Evolutionary conservation across 345 rosid species (phyloP).

Genomic region (Erysimum cheiranthoides): DNA sequence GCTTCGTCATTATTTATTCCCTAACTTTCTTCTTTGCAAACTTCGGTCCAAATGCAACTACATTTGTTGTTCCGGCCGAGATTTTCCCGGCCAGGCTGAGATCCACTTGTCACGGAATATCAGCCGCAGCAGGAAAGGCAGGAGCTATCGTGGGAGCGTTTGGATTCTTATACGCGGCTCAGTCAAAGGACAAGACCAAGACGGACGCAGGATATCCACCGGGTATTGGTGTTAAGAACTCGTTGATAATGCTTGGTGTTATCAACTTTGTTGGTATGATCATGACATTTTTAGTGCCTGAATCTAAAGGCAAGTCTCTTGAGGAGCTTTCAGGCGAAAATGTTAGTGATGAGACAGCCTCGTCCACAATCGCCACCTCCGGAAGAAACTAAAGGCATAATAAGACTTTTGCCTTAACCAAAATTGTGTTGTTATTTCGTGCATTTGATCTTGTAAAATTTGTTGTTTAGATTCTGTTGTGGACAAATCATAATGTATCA

Average conservation of each 20-base stretch:
- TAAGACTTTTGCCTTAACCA: not conserved
- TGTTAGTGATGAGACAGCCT: slow-evolving; percentile 42
- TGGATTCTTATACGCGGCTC: slow-evolving; percentile 60
- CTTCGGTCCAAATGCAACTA: slow-evolving; percentile 66
- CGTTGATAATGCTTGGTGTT: slow-evolving; percentile 52
- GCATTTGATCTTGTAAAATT: not conserved
- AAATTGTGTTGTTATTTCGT: not conserved
- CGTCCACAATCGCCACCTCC: not conserved
- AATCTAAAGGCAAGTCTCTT: slow-evolving; percentile 60
- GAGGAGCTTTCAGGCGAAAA: slow-evolving; percentile 60
- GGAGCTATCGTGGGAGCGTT: slow-evolving; percentile 63
- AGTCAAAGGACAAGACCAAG: slow-evolving; percentile 46
- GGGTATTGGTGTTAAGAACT: slow-evolving; percentile 61
- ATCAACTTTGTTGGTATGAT: slow-evolving; percentile 52
- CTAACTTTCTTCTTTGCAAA: slow-evolving; percentile 63
- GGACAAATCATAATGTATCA: not conserved
- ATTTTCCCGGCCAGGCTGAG: slow-evolving; percentile 60
- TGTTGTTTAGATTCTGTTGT: slow-evolving; percentile 3
- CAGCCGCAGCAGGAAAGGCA: slow-evolving; percentile 59
- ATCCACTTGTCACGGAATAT: slow-evolving; percentile 68
- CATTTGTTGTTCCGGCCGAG: slow-evolving; percentile 62
- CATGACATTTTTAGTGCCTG: slow-evolving; percentile 58
- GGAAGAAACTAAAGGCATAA: slow-evolving; percentile 2
- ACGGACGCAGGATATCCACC: slow-evolving; percentile 58
- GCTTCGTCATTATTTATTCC: slow-evolving; percentile 55